Evolutionary conservation across 1,139 yeast genomes (phyloP).

Genomic region (Tardiomyces digboiensis): DNA sequence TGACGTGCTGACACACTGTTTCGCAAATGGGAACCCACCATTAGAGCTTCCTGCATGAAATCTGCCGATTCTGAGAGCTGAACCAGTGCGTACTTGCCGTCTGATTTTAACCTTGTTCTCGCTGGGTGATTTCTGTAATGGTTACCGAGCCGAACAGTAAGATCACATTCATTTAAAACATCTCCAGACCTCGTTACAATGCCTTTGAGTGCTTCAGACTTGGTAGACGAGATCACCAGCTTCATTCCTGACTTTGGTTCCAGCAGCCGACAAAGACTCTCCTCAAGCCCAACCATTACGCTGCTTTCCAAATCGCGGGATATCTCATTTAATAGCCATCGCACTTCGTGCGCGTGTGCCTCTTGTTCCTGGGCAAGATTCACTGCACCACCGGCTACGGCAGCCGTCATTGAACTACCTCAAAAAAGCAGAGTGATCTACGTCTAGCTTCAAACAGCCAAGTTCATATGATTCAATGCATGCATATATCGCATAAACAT

Average conservation of each 20-base stretch:
- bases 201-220: slow-evolving; percentile 25
- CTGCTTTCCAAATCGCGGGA: neutral
- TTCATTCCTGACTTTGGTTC: slow-evolving; percentile 13
- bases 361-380: slow-evolving; percentile 1
- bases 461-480: no score
- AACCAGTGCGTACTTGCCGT: neutral
- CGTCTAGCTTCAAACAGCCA: no score
- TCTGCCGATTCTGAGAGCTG: neutral
- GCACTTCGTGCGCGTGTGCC: slow-evolving; percentile 1
- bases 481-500: no score
- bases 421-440: no score
- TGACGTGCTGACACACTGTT: neutral
- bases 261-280: slow-evolving; percentile 3
- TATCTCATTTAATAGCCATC: neutral
- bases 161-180: neutral
- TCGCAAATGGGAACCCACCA: neutral
- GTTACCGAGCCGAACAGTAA: neutral
- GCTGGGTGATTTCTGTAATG: neutral
- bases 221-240: slow-evolving; percentile 24
- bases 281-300: slow-evolving; percentile 1
- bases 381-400: neutral
- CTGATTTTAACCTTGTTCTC: neutral
- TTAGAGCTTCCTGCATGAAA: neutral
- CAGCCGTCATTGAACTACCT: neutral
- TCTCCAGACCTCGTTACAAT: slow-evolving; percentile 9